These are phyloP conservation scores for Ramicandelaber brevisporus DNA, from an alignment of 192 early-diverging fungal species.

Conservation along the genomic window DNA sequence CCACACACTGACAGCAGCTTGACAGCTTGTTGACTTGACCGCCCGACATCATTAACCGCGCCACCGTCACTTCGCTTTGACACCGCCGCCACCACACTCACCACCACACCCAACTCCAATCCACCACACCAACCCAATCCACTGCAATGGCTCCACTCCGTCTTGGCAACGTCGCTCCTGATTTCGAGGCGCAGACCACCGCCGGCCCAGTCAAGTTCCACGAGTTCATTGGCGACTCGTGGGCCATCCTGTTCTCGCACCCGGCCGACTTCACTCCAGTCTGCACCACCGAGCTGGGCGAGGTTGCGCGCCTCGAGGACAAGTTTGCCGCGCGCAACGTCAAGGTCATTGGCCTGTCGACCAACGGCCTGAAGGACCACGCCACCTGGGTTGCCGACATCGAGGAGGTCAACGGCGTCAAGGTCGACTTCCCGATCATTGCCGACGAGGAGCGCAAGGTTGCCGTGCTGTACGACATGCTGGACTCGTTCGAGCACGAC, in stretches of 20 bases:
- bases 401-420: slow-evolving; percentile 64
- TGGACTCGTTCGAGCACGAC: slow-evolving; percentile 71
- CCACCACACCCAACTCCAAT: too few species aligned
- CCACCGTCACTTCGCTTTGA: too few species aligned
- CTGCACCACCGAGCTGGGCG: slow-evolving; percentile 91
- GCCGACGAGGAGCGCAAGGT: slow-evolving; percentile 70
- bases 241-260: slow-evolving; percentile 96
- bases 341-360: slow-evolving; percentile 83
- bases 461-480: slow-evolving; percentile 86
- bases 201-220: slow-evolving; percentile 81
- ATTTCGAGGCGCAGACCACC: slow-evolving; percentile 74
- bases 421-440: slow-evolving; percentile 75
- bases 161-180: slow-evolving; percentile 28
- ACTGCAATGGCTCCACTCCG: slow-evolving; percentile 20
- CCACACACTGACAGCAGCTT: too few species aligned
- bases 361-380: slow-evolving; percentile 63
- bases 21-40: too few species aligned
- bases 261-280: slow-evolving; percentile 92
- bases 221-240: slow-evolving; percentile 53
- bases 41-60: too few species aligned
- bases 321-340: slow-evolving; percentile 61
- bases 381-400: slow-evolving; percentile 80
- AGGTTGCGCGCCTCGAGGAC: slow-evolving; percentile 49
- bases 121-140: background rate
- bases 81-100: too few species aligned